Evolutionary conservation across 2,329 filamentous ascomycete genomes (phyloP), one percentile per base, ranked within the genome.

Genomic region (Verticillium isaacii): DNA sequence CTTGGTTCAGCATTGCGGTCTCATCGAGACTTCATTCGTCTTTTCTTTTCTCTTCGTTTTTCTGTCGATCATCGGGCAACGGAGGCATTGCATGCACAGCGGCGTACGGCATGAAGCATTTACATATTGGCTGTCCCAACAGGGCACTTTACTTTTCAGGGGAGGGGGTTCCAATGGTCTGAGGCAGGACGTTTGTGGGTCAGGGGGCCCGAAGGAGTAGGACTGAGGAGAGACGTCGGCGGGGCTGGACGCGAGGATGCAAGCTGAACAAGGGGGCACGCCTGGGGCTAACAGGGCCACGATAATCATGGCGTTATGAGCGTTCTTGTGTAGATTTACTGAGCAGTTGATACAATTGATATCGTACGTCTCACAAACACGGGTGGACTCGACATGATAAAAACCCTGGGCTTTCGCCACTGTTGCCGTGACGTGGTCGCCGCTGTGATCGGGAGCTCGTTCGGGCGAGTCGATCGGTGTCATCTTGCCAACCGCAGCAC

Each of bases 101-200:
- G 64, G 64, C 64, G 64, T 65, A 63, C 60, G 64, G 61, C 64
- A 66, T 65, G 60, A 62, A 63, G 63, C 61, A 66, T 65, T 65
- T 66, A 66, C 58, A 59, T 59, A 54, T n/a, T 17, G 64, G 64
- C 64, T 63, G 60, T 57, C 41, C 32, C 56, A 58, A 55, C 54
- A 58, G 32, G 59, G 9, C 32, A 14, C 17, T 23, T 36, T 39
- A 23, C 41, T 63, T 63, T 63, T 57, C n/a, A 60, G 58, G 52
- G 59, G 57, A 6, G 29, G 57, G 29, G 29, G 29, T 29, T 58
- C 39, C 58, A 45, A 36, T 36, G 55, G 55, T 36, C 19, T 34
- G 32, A 12, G n/a, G 55, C 17, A 34, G 14, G 15, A 23, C 11
- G 55, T 19, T 36, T 25, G 17, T 12, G 34, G n/a, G 55, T 23